These are phyloP conservation scores for Vigna mungo DNA, from an alignment of 306 rosid genomes.

Conservation along the genomic window DNA sequence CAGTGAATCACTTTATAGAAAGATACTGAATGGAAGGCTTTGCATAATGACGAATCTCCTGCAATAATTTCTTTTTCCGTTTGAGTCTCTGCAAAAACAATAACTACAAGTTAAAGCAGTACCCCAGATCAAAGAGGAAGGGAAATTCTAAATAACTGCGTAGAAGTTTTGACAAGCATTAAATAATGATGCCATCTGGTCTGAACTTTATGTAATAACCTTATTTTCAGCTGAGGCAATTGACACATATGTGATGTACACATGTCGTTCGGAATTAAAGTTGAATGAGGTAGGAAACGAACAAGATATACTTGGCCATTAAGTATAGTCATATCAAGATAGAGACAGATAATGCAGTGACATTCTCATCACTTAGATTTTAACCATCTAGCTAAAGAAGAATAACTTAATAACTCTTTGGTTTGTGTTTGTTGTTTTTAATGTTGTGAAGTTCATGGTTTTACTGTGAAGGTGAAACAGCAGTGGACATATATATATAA, in stretches of 20 bases:
- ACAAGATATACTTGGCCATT: slow-evolving; percentile 30
- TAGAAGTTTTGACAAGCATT: slow-evolving; percentile 12
- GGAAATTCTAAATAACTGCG: slow-evolving; percentile 9
- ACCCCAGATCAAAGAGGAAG: neutral
- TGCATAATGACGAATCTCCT: slow-evolving; percentile 1
- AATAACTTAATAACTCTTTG: neutral
- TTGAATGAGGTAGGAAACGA: slow-evolving; percentile 24
- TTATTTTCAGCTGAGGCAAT: slow-evolving; percentile 21
- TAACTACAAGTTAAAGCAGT: neutral
- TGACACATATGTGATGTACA: neutral
- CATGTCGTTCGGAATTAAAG: slow-evolving; percentile 8
- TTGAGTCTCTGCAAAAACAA: neutral
- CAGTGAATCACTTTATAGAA: slow-evolving; percentile 31
- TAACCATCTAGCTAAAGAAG: neutral
- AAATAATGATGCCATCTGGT: slow-evolving; percentile 1
- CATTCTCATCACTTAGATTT: neutral
- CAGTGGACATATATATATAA: neutral
- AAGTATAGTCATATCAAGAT: slow-evolving; percentile 42
- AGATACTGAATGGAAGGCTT: slow-evolving; percentile 37
- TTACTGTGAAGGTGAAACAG: slow-evolving; percentile 38
- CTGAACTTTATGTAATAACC: neutral
- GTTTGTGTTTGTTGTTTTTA: slow-evolving; percentile 7
- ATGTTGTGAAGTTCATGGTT: slow-evolving; percentile 27
- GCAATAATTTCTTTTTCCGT: neutral
- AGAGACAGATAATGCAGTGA: slow-evolving; percentile 32